phyloP scores from a whole-genome alignment of 257 asterid genomes.

The Scutellaria galericulata region DNA sequence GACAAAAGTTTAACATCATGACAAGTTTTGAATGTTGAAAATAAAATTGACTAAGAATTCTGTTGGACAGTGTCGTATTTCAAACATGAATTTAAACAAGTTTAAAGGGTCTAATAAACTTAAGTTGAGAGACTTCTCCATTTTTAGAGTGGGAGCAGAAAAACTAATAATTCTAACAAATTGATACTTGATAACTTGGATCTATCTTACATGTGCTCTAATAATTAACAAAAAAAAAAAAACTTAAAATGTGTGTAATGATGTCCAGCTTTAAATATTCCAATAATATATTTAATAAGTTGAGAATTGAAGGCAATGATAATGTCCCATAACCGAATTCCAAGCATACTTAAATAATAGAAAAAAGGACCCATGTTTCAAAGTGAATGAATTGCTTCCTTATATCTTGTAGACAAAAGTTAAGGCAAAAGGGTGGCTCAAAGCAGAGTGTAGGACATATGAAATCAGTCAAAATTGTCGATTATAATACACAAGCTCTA shows the following conservation, averaged over 20 bases:
- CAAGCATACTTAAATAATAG: constrained; percentile 34
- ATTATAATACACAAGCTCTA: neutral
- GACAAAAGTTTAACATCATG: no score
- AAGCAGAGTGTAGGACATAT: constrained; percentile 29
- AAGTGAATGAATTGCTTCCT: constrained; percentile 48
- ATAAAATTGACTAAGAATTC: no score
- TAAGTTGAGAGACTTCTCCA: neutral
- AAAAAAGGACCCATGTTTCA: constrained; percentile 30
- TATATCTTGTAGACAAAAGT: constrained; percentile 59
- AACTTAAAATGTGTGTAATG: constrained; percentile 24
- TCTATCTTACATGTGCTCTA: neutral
- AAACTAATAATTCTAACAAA: no score
- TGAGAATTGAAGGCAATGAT: constrained; percentile 47
- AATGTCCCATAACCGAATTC: constrained; percentile 48
- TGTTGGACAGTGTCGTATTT: no score
- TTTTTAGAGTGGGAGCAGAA: neutral
- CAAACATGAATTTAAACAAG: no score
- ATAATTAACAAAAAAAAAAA: neutral
- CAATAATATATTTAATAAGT: neutral
- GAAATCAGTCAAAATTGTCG: constrained; percentile 21
- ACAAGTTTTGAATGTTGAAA: no score
- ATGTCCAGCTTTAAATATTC: neutral
- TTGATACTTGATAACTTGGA: neutral
- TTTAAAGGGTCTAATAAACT: no score
- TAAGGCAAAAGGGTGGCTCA: constrained; percentile 60